Percentiles rank a stretch among this genome's conserved stretches.
Evolutionary conservation across 164 flowering plant genomes (phyloP).

Genomic region (Saururus chinensis): DNA sequence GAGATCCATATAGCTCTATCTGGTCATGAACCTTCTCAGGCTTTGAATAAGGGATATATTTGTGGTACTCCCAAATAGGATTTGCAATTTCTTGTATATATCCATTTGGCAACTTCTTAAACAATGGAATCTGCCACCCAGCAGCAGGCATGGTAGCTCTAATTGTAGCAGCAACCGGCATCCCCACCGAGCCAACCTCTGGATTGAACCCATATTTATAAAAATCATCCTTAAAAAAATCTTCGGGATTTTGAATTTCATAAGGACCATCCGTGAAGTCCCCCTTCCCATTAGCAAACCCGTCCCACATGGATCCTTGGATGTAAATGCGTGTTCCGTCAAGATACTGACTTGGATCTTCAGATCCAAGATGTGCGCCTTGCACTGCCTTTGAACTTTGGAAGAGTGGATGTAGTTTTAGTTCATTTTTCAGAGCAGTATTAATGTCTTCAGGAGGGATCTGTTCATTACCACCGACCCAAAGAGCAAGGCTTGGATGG

Average conservation of each 20-base stretch:
- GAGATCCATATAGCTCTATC: slow-evolving; percentile 58
- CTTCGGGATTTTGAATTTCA: slow-evolving; percentile 89
- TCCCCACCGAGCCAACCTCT: slow-evolving; percentile 93
- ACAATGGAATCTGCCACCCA: slow-evolving; percentile 88
- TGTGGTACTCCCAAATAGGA: slow-evolving; percentile 90
- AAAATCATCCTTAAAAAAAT: slow-evolving; percentile 68
- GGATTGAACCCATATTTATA: slow-evolving; percentile 91
- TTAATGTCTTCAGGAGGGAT: slow-evolving; percentile 84
- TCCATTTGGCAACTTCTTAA: slow-evolving; percentile 48
- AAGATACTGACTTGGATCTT: slow-evolving; percentile 85
- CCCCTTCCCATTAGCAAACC: slow-evolving; percentile 89
- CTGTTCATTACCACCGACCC: slow-evolving; percentile 99
- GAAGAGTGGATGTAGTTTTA: slow-evolving; percentile 72
- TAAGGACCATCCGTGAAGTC: slow-evolving; percentile 91
- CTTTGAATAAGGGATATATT: slow-evolving; percentile 88
- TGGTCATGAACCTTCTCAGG: slow-evolving; percentile 72
- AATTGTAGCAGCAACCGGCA: slow-evolving; percentile 95
- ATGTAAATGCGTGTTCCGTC: slow-evolving; percentile 88
- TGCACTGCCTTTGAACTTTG: slow-evolving; percentile 12
- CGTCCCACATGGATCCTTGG: slow-evolving; percentile 99
- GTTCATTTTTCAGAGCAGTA: slow-evolving; percentile 51
- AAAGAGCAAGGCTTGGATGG: slow-evolving; percentile 94
- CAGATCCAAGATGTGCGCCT: slow-evolving; percentile 4
- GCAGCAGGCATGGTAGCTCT: slow-evolving; percentile 92
- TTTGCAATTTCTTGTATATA: slow-evolving; percentile 74